Evolutionary conservation across 179 eudicot genomes (phyloP).

Genomic region (Heliamphora pulchella): DNA sequence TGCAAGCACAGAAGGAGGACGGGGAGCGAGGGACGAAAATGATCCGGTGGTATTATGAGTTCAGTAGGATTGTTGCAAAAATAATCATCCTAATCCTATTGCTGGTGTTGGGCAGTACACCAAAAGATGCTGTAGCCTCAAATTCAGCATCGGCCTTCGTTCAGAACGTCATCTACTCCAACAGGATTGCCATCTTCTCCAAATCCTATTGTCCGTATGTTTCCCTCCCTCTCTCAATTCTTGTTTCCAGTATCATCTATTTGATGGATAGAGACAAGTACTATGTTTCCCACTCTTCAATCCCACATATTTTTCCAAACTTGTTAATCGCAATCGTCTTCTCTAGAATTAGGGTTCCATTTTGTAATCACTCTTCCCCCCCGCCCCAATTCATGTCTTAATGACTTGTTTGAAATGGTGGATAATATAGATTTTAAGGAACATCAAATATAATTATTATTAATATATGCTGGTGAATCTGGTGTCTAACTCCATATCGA

Average conservation of each 20-base stretch:
- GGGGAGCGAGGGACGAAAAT: too few relatives aligned
- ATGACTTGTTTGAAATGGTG: not conserved
- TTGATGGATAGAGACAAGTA: not conserved
- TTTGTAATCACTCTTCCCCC: not conserved
- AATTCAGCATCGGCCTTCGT: conserved; percentile 82
- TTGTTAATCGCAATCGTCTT: not conserved
- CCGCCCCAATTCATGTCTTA: not conserved
- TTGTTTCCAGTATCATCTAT: too few relatives aligned
- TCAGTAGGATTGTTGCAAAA: too few relatives aligned
- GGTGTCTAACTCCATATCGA: not conserved
- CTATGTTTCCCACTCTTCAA: not conserved
- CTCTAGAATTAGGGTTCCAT: not conserved
- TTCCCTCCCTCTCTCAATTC: conserved; percentile 16
- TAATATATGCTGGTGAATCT: not conserved
- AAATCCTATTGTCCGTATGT: conserved; percentile 93
- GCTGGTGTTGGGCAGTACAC: too few relatives aligned
- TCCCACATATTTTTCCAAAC: too few relatives aligned
- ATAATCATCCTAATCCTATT: too few relatives aligned
- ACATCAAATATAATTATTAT: not conserved
- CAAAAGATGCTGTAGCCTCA: conserved; percentile 38
- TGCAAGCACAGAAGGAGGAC: too few relatives aligned
- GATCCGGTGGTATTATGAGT: too few relatives aligned
- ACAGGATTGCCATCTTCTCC: conserved; percentile 84
- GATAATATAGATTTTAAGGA: not conserved
- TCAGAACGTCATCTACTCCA: conserved; percentile 74